Base-by-base conservation (phyloP, 2,329 filamentous ascomycete genomes). In the Lachnellula arida region DNA sequence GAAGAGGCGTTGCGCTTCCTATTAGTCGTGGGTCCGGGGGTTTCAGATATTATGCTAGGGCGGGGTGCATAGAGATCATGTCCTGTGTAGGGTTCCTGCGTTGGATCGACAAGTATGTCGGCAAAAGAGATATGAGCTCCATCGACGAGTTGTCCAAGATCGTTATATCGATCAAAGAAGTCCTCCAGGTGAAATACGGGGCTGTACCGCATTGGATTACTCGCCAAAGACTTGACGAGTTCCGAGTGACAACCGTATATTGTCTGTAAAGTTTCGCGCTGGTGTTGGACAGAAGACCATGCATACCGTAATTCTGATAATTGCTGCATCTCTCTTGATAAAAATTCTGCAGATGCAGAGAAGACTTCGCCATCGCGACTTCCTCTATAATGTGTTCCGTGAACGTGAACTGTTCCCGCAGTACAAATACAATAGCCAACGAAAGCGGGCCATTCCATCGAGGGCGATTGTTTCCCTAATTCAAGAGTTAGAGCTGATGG, bases 401-500 rank as follows among this genome's bases (percentile, higher is more conserved):
- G 91, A 9, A 95, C 86, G 67, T 96, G 91, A 1, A 96, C 90
- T 0, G 91, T 95, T 4, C 88, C 91, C 2, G 91, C 91, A 2
- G 89, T 93, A 71, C 86, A 90, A 48, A 96, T 84, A 67, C 90
- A 94, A 70, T 93, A 95, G 6, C 89, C 89, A 2, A 94, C 87
- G 67, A 95, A 92, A 0, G 87, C 86, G 0, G 91, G 89, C 89
- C 89, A 95, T 70, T 94, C 89, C 22, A 92, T 84, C 2, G 87
- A 81, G 1, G 83, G 81, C 1, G 86, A 85, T 61, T 87, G 87
- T 60, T 86, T 87, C 1, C 64, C 63, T 65, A 40, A 35, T 34
- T 25, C 11, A 12, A 46, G 23, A 32, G 22, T 37, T 43, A 37
- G 32, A 49, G 19, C 40, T 46, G 22, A 42, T 15, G 12, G 35